Evolutionary conservation across 2,329 filamentous ascomycete species (phyloP).

Genomic region (Hirsutella thompsonii): DNA sequence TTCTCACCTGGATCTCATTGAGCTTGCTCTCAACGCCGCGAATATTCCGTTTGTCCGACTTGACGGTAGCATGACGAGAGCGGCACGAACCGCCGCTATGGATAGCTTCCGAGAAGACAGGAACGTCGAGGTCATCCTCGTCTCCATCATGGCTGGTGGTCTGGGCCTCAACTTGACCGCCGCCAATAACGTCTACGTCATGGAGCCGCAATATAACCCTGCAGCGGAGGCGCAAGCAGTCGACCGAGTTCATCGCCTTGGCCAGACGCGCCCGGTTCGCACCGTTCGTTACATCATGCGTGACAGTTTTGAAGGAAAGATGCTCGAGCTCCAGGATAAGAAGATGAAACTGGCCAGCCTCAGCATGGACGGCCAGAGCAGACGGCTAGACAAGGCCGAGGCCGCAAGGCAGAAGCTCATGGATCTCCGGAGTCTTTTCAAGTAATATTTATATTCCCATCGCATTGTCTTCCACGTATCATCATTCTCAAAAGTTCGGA

Average conservation of each 20-base stretch:
- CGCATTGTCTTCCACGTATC: not conserved
- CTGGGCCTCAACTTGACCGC: constrained; percentile 83
- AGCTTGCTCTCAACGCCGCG: constrained; percentile 58
- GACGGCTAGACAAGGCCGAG: constrained; percentile 35
- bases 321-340: constrained; percentile 78
- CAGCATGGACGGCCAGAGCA: constrained; percentile 58
- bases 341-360: constrained; percentile 85
- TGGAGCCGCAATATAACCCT: constrained; percentile 98
- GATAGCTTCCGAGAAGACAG: constrained; percentile 63
- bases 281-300: constrained; percentile 85
- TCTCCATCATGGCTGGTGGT: constrained; percentile 85
- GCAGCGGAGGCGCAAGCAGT: constrained; percentile 89
- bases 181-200: constrained; percentile 81
- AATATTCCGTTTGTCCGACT: constrained; percentile 65
- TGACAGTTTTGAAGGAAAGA: constrained; percentile 86
- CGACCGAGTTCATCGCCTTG: constrained; percentile 82
- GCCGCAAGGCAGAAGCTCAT: constrained; percentile 48
- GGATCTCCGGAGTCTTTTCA: constrained; percentile 47
- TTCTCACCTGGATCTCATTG: constrained; percentile 82
- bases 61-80: constrained; percentile 77
- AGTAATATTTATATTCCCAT: constrained; percentile 16
- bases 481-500: constrained; percentile 4
- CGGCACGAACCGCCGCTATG: constrained; percentile 62
- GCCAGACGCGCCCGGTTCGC: constrained; percentile 79
- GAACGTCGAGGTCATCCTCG: constrained; percentile 65